Conservation (phyloP, 805 yeast species). For the Grigorovia yakushimaensis region DNA sequence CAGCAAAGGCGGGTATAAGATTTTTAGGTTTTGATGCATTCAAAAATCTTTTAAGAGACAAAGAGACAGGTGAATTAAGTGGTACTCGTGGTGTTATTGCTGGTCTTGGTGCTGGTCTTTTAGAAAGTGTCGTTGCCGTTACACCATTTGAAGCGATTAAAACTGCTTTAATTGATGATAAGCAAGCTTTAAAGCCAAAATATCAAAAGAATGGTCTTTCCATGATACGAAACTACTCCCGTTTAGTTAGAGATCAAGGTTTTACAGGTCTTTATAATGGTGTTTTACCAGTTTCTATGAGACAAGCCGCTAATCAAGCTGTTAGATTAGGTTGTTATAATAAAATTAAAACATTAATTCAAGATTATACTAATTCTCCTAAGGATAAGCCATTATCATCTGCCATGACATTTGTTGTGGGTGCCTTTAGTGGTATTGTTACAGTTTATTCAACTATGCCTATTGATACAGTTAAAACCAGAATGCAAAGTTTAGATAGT, state of each 20-base stretch:
- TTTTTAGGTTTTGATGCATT: conserved; percentile 88
- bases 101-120: conserved; percentile 93
- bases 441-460: conserved; percentile 95
- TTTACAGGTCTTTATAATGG: conserved; percentile 80
- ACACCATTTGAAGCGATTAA: conserved; percentile 97
- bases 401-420: conserved; percentile 73
- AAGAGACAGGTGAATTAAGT: conserved; percentile 68
- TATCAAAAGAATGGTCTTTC: conserved; percentile 58
- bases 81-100: conserved; percentile 91
- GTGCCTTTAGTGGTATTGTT: conserved; percentile 81
- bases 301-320: conserved; percentile 94
- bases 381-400: conserved; percentile 70
- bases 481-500: conserved; percentile 87
- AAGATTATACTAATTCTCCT: conserved; percentile 54
- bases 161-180: conserved; percentile 92
- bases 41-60: conserved; percentile 66
- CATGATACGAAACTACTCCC: conserved; percentile 34
- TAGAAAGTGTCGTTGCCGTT: conserved; percentile 87
- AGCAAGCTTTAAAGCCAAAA: conserved; percentile 63
- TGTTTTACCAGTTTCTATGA: conserved; percentile 80
- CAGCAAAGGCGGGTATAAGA: conserved; percentile 92
- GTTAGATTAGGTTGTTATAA: conserved; percentile 91
- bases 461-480: conserved; percentile 87
- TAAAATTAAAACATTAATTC: conserved; percentile 70
- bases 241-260: conserved; percentile 68